Percentiles rank a stretch among this genome's conserved stretches.
Conservation (phyloP, 805 yeast species). For the Candida sonorensis region DNA sequence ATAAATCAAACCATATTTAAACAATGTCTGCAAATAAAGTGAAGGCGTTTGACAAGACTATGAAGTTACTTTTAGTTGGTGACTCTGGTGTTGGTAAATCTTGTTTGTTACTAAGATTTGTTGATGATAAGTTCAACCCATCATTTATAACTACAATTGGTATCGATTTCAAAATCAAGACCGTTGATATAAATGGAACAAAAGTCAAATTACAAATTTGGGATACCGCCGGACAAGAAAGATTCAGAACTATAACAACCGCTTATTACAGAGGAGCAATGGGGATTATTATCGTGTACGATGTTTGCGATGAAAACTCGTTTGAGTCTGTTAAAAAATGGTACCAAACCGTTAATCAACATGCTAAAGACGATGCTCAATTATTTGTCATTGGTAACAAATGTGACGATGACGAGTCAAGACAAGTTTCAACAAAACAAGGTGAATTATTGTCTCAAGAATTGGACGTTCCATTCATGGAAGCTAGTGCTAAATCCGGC, state of each 20-base stretch:
- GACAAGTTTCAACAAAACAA: conserved; percentile 84
- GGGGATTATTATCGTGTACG: conserved; percentile 80
- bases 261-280: conserved; percentile 87
- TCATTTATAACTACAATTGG: conserved; percentile 97
- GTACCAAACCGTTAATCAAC: conserved; percentile 94
- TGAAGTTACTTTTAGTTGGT: conserved; percentile 89
- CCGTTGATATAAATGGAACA: conserved; percentile 89
- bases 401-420: conserved; percentile 80
- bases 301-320: conserved; percentile 83
- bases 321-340: conserved; percentile 90
- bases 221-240: conserved; percentile 98
- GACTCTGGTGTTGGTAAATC: conserved; percentile 99
- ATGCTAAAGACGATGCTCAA: conserved; percentile 94
- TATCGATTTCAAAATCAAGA: conserved; percentile 95
- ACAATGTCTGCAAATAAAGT: conserved; percentile 50
- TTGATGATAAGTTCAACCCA: conserved; percentile 94
- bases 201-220: conserved; percentile 91
- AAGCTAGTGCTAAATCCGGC: conserved; percentile 93
- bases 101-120: conserved; percentile 87
- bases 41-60: conserved; percentile 79
- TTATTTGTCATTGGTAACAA: conserved; percentile 93
- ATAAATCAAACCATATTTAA: no score
- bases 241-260: conserved; percentile 91
- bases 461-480: conserved; percentile 85
- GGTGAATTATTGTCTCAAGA: conserved; percentile 86